Evolutionary conservation across 1,139 yeast species (phyloP).

Genomic region (Saccharomyces hybrid): DNA sequence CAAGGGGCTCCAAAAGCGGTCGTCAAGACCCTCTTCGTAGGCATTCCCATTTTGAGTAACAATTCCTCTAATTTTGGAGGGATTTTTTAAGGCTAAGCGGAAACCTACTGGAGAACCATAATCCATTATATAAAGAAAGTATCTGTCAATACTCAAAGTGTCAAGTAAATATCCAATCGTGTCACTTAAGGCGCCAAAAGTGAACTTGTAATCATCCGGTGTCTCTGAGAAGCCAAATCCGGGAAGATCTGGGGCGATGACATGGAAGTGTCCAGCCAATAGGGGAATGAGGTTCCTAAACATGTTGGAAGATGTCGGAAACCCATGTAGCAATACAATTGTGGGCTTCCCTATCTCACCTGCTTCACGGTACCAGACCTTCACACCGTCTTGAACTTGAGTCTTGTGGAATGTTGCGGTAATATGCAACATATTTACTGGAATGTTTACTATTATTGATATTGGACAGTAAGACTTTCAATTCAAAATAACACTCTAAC

Average conservation of each 20-base stretch:
- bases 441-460: too few relatives aligned
- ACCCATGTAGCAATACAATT: conserved; percentile 39
- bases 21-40: conserved; percentile 36
- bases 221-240: not conserved
- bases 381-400: conserved; percentile 18
- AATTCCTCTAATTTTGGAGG: conserved; percentile 32
- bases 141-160: not conserved
- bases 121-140: not conserved
- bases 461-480: too few relatives aligned
- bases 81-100: not conserved
- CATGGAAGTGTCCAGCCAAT: conserved; percentile 34
- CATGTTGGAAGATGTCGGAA: conserved; percentile 39
- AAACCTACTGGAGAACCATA: not conserved
- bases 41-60: conserved; percentile 41
- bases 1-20: conserved; percentile 36
- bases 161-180: not conserved
- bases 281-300: conserved; percentile 35
- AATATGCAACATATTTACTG: not conserved
- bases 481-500: too few relatives aligned
- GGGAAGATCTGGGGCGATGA: conserved; percentile 34
- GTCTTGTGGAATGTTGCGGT: conserved; percentile 4
- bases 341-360: conserved; percentile 32
- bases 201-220: not conserved
- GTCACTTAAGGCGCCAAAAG: not conserved
- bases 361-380: conserved; percentile 37